Evolutionary conservation across 2,329 filamentous ascomycete genomes (phyloP).

Genomic region (Beauveria australis): DNA sequence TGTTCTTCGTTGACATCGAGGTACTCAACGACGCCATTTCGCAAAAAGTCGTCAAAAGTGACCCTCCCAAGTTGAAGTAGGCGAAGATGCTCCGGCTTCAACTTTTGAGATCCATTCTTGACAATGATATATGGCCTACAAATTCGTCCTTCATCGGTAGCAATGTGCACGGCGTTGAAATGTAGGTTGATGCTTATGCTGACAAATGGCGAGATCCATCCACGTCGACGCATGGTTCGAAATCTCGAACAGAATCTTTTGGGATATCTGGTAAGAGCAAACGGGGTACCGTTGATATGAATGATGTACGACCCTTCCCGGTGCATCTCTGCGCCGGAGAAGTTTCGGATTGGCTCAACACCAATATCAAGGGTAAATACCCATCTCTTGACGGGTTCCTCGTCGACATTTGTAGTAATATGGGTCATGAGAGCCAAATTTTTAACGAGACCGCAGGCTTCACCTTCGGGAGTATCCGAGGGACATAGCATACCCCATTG

Average conservation of each 20-base stretch:
- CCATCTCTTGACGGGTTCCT: slow-evolving; percentile 78
- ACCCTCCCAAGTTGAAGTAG: slow-evolving; percentile 75
- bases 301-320: slow-evolving; percentile 77
- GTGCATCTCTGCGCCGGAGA: slow-evolving; percentile 77
- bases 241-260: slow-evolving; percentile 82
- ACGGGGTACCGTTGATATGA: slow-evolving; percentile 90
- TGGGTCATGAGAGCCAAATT: slow-evolving; percentile 98
- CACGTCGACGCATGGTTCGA: slow-evolving; percentile 77
- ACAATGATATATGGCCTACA: slow-evolving; percentile 95
- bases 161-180: slow-evolving; percentile 85
- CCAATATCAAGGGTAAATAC: slow-evolving; percentile 82
- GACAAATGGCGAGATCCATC: slow-evolving; percentile 90
- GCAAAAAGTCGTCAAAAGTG: slow-evolving; percentile 90
- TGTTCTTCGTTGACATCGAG: slow-evolving; percentile 98
- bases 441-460: slow-evolving; percentile 96
- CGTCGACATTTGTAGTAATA: slow-evolving; percentile 93
- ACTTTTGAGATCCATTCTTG: slow-evolving; percentile 74
- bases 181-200: slow-evolving; percentile 95
- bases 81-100: slow-evolving; percentile 70
- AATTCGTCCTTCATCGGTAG: slow-evolving; percentile 93
- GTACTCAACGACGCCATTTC: slow-evolving; percentile 86
- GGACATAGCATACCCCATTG: slow-evolving; percentile 98
- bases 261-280: slow-evolving; percentile 77
- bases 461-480: slow-evolving; percentile 95
- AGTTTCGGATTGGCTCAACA: slow-evolving; percentile 64